phyloP scores from a whole-genome alignment of 78 protist species.

The Dictyostelium brefeldianum region DNA sequence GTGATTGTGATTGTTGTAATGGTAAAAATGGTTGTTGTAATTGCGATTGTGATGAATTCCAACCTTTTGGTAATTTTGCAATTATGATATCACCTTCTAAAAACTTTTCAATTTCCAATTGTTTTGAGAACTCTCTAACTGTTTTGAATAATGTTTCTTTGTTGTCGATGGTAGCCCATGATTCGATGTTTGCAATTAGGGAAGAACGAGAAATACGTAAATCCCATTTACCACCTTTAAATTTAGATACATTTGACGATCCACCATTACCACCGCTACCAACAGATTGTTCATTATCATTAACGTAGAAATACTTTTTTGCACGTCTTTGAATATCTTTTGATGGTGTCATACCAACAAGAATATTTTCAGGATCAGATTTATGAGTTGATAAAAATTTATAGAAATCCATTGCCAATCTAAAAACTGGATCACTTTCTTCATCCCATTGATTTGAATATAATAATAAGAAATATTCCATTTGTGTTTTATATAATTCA shows the following conservation, averaged over 20 bases:
- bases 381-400: constrained; percentile 40
- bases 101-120: constrained; percentile 40
- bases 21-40: not conserved
- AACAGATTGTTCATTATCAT: not conserved
- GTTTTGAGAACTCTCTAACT: constrained; percentile 45
- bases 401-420: constrained; percentile 55
- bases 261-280: not conserved
- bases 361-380: constrained; percentile 51
- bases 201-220: constrained; percentile 45
- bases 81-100: constrained; percentile 34
- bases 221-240: not conserved
- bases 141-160: constrained; percentile 14
- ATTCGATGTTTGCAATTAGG: constrained; percentile 16
- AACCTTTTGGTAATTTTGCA: constrained; percentile 59
- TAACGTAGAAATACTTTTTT: constrained; percentile 61
- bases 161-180: constrained; percentile 45
- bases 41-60: constrained; percentile 5
- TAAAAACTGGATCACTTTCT: constrained; percentile 22
- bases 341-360: constrained; percentile 51
- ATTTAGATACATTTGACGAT: not conserved
- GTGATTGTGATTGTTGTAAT: not conserved
- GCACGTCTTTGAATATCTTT: constrained; percentile 64
- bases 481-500: constrained; percentile 12
- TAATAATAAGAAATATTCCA: constrained; percentile 38
- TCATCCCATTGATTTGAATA: constrained; percentile 42